Evolutionary conservation across 2,329 filamentous ascomycete species (phyloP).

Genomic region (Colletotrichum sp.): DNA sequence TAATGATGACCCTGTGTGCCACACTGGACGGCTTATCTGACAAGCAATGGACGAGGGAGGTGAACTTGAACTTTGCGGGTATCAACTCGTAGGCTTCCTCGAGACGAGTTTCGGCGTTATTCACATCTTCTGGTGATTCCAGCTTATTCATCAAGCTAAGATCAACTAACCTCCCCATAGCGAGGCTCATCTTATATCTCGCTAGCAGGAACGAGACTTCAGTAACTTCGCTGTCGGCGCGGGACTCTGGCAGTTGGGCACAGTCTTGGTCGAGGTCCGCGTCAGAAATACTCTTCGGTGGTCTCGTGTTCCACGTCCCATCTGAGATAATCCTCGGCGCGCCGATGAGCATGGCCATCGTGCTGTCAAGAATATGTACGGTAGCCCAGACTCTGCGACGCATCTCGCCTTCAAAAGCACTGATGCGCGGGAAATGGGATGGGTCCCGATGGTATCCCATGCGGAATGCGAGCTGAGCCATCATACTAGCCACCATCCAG

Average conservation of each 20-base stretch:
- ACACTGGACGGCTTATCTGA: neutral
- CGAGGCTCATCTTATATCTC: neutral
- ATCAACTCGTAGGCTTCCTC: neutral
- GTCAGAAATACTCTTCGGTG: neutral
- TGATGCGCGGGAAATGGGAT: rapidly evolving
- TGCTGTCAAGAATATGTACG: rapidly evolving
- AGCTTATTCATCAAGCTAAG: rapidly evolving
- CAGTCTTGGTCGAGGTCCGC: rapidly evolving
- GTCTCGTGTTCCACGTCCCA: neutral
- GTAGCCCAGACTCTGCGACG: neutral
- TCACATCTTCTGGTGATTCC: too few relatives aligned
- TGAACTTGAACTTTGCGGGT: neutral
- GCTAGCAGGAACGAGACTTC: neutral
- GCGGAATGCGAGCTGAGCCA: neutral
- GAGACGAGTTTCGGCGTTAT: too few relatives aligned
- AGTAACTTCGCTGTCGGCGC: rapidly evolving
- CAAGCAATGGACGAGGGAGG: neutral
- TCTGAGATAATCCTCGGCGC: neutral
- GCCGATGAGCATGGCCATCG: rapidly evolving
- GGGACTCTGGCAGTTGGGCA: rapidly evolving
- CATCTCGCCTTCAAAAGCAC: neutral
- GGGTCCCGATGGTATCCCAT: neutral
- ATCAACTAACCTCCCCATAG: neutral
- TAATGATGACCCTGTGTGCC: neutral
- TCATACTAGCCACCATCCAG: neutral